Evolutionary conservation across 495 filamentous ascomycete species (phyloP), one percentile per base, ranked within the genome.

Genomic region (Penicillium samsonianum): DNA sequence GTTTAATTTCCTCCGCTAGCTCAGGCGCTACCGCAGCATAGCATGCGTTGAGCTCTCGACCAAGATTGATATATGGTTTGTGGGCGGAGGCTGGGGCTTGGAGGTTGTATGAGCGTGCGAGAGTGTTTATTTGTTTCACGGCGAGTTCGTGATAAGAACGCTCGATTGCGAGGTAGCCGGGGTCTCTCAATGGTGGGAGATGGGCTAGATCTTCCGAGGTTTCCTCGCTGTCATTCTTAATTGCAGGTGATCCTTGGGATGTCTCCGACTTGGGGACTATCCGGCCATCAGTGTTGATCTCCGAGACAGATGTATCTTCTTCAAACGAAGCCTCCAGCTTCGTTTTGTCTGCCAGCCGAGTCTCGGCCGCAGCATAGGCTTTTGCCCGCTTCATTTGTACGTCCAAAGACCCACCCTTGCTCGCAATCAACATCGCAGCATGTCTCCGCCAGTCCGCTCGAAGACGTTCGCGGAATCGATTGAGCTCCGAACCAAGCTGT

Each of bases 31-130:
- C 84, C 52, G 96, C 92, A 1, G 90, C 87, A 67, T 85, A 98
- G 64, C 91, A 96, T 9, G 80, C 78, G 22, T 78, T 80, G 11
- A 98, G 76, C 68, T 98, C 94, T 35, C 94, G 86, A 26, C 90
- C 86, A 3, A 98, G 82, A 23, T 78, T 86, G 67, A 91, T 90
- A 64, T 98, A 98, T 2, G 94, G 90, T 73, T 98, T 98, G 69
- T 93, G 94, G 12, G 92, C 93, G 0, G 96, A 82, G 30, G 89
- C 85, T 0, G 94, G 94, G 0, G 94, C 94, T 83, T 94, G 90
- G 1, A 98, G 84, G 59, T 98, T 98, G 76, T 98, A 98, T 7
- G 90, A 88, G 19, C 94, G 84, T 14, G 92, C 87, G 17, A 93
- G 79, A 26, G 68, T 67, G 71, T 98, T 98, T 52, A 98, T 81